A percentile compares a stretch with the other conserved stretches of the same genome.
These are phyloP conservation scores for Phytophthora fragariae DNA, from an alignment of 352 stramenopile species.

Conservation along the genomic window DNA sequence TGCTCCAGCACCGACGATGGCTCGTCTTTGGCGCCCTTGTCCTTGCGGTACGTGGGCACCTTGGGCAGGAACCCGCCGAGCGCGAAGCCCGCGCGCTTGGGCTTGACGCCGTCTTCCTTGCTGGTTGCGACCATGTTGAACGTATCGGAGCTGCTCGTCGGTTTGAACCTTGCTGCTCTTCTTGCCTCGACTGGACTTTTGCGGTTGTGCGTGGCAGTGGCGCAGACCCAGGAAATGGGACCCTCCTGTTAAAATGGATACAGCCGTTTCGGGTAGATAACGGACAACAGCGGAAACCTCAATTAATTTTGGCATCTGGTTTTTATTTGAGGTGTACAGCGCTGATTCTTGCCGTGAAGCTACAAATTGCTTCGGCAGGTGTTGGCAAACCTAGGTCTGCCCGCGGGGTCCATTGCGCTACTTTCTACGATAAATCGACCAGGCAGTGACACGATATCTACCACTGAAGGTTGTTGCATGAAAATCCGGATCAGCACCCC, in stretches of 20 bases:
- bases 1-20: conserved; percentile 21
- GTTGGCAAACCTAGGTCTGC: too few species aligned
- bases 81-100: conserved; percentile 54
- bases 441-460: too few species aligned
- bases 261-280: background rate
- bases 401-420: too few species aligned
- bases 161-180: background rate
- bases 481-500: too few species aligned
- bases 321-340: too few species aligned
- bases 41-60: conserved; percentile 55
- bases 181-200: conserved; percentile 35
- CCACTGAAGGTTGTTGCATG: too few species aligned
- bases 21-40: conserved; percentile 49
- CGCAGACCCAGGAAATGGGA: background rate
- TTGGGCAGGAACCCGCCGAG: conserved; percentile 73
- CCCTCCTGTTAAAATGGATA: conserved; percentile 9
- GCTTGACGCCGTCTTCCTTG: conserved; percentile 52
- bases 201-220: conserved; percentile 23
- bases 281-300: too few species aligned
- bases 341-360: too few species aligned
- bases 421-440: too few species aligned
- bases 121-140: conserved; percentile 48
- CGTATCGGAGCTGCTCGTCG: conserved; percentile 9
- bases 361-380: too few species aligned
- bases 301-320: too few species aligned